Evolutionary conservation across 73 alveolate species (phyloP).

Genomic region (Uronychia setigera): DNA sequence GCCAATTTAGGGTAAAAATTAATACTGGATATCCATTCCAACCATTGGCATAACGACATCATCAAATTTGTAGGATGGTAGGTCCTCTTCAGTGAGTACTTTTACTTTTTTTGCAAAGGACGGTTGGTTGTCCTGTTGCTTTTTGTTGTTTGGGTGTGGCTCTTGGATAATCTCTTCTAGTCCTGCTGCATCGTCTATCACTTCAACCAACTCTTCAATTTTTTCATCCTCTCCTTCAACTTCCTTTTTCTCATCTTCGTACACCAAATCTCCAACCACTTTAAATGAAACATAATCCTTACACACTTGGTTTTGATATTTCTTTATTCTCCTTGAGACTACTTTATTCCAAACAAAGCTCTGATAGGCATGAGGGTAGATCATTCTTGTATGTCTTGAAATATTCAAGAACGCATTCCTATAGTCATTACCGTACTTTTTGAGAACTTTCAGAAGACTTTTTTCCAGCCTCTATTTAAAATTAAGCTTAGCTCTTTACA

Average conservation of each 20-base stretch:
- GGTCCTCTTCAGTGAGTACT: conserved; percentile 80
- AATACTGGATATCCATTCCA: conserved; percentile 74
- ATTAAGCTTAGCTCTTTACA: conserved; percentile 5
- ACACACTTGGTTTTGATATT: conserved; percentile 70
- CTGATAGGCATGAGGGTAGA: conserved; percentile 97
- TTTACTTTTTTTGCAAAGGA: conserved; percentile 52
- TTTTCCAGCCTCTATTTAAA: conserved; percentile 87
- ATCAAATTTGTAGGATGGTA: conserved; percentile 67
- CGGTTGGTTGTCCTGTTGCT: conserved; percentile 17
- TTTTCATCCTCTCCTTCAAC: conserved; percentile 68
- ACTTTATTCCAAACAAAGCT: conserved; percentile 95
- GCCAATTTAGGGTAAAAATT: conserved; percentile 2
- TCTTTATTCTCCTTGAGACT: conserved; percentile 86
- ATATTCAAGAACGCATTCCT: conserved; percentile 70
- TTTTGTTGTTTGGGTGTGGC: conserved; percentile 6
- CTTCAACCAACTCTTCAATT: conserved; percentile 59
- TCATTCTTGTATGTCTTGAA: conserved; percentile 73
- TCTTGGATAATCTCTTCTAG: conserved; percentile 53
- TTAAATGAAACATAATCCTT: conserved; percentile 7
- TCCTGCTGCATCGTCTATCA: conserved; percentile 21
- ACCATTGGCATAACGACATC: conserved; percentile 96
- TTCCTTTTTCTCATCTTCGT: conserved; percentile 74
- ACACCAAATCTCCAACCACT: conserved; percentile 95
- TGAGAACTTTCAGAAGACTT: conserved; percentile 70
- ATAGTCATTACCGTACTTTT: conserved; percentile 73